These are phyloP conservation scores for Aspergillus amoenus DNA, from an alignment of 2,329 filamentous ascomycete genomes.

Conservation along the genomic window DNA sequence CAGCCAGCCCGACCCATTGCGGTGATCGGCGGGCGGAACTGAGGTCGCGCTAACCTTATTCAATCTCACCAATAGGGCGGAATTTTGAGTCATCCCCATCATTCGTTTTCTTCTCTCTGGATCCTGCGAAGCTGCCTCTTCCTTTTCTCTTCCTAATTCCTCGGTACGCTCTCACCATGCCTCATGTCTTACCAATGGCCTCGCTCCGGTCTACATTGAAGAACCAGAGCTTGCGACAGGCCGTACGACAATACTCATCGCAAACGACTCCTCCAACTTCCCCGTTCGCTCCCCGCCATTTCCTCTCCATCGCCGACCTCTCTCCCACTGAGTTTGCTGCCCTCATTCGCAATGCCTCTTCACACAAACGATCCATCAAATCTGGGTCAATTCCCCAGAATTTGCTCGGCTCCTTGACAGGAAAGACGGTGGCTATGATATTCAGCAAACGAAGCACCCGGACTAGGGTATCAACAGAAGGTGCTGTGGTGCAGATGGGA, in stretches of 20 bases:
- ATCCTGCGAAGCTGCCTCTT: background rate
- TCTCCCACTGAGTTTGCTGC: constrained; percentile 74
- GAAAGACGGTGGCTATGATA: constrained; percentile 88
- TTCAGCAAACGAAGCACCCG: constrained; percentile 96
- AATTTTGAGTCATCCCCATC: constrained; percentile 5
- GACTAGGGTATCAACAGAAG: constrained; percentile 90
- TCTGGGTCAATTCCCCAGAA: constrained; percentile 60
- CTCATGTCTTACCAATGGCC: constrained; percentile 4
- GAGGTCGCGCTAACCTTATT: background rate
- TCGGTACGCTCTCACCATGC: background rate
- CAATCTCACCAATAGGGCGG: background rate
- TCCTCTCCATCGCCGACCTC: constrained; percentile 88
- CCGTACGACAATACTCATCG: constrained; percentile 33
- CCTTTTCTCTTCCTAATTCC: background rate
- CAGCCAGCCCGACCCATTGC: background rate
- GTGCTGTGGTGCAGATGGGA: constrained; percentile 81
- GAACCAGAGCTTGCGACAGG: constrained; percentile 4
- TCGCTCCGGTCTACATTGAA: constrained; percentile 7
- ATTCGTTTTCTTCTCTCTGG: constrained; percentile 1
- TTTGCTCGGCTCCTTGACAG: constrained; percentile 63
- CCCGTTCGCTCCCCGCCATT: constrained; percentile 71
- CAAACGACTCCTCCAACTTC: constrained; percentile 48
- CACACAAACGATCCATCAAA: constrained; percentile 76
- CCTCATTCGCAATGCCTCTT: constrained; percentile 77
- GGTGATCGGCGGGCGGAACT: constrained; percentile 4